A percentile compares a stretch with the other conserved stretches of the same genome.
These are phyloP conservation scores for Lecanosticta acicola DNA, from an alignment of 2,329 filamentous ascomycete genomes.

Conservation along the genomic window DNA sequence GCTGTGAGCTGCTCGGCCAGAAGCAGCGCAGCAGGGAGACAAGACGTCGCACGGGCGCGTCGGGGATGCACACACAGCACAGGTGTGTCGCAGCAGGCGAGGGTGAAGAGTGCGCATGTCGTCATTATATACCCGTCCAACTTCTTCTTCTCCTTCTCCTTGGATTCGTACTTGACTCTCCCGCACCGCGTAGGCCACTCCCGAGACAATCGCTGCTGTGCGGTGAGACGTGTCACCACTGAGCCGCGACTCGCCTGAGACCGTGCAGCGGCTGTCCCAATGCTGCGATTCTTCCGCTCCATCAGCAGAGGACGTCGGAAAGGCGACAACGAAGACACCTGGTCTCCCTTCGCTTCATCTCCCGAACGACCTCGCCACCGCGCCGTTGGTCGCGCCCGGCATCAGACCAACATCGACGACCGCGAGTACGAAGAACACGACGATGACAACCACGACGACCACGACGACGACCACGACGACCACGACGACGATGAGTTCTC, in stretches of 20 bases:
- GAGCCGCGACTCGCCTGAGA: neutral
- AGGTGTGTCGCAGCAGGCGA: neutral
- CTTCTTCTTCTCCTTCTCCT: neutral
- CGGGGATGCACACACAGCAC: neutral
- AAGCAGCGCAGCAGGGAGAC: neutral
- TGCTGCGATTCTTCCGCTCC: conserved; percentile 23
- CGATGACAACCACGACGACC: conserved; percentile 19
- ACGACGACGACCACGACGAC: conserved; percentile 15
- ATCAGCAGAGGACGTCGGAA: conserved; percentile 22
- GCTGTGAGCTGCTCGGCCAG: neutral
- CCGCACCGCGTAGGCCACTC: too few species aligned
- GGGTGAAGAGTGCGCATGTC: too few species aligned
- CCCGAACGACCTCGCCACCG: conserved; percentile 27
- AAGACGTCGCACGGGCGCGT: neutral
- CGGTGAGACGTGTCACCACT: conserved; percentile 10
- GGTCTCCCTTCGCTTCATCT: conserved; percentile 17
- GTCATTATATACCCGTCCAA: neutral
- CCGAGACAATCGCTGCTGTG: neutral
- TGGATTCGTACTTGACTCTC: too few species aligned
- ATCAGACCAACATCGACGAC: conserved; percentile 13
- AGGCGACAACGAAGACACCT: conserved; percentile 10
- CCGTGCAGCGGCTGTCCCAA: conserved; percentile 5
- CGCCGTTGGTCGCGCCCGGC: conserved; percentile 17
- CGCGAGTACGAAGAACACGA: conserved; percentile 22
- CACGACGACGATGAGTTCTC: conserved; percentile 21